These are phyloP conservation scores for Plasmodium billcollinsi DNA, from an alignment of 169 alveolate genomes.

Conservation along the genomic window DNA sequence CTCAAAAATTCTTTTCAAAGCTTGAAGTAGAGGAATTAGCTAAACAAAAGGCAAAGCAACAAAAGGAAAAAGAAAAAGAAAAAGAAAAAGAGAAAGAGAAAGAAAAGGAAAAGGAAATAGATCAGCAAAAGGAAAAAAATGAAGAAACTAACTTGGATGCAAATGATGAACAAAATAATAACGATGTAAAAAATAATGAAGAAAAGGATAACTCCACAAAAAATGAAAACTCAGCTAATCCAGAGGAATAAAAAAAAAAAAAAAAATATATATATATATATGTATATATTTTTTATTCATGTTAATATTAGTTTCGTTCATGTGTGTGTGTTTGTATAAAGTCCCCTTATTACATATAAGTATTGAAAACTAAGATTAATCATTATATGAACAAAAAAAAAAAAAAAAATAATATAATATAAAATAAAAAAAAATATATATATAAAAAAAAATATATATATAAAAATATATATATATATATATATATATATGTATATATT, in stretches of 20 bases:
- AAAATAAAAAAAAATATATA: too few species aligned
- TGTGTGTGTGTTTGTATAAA: neutral
- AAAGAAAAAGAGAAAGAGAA: constrained; percentile 73
- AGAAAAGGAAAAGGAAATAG: constrained; percentile 14
- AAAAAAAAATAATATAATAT: too few species aligned
- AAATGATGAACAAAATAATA: constrained; percentile 12
- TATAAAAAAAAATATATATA: too few species aligned
- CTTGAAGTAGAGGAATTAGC: constrained; percentile 76
- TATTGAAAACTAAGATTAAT: too few species aligned
- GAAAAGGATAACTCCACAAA: constrained; percentile 40
- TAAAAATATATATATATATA: too few species aligned
- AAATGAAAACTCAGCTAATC: constrained; percentile 13
- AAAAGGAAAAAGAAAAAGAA: constrained; percentile 62
- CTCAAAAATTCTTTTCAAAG: constrained; percentile 72
- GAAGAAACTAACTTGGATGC: constrained; percentile 16
- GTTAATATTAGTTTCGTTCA: neutral
- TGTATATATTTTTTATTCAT: neutral
- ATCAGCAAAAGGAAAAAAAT: constrained; percentile 8
- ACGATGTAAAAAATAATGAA: constrained; percentile 25
- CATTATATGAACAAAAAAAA: too few species aligned
- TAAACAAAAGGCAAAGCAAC: constrained; percentile 50
- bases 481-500: too few species aligned
- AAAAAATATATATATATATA: neutral
- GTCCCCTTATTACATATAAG: too few species aligned
- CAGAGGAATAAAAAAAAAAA: constrained; percentile 6